A percentile compares a stretch with the other conserved stretches of the same genome.
phyloP scores from a whole-genome alignment of 2,329 filamentous ascomycete species.

The Malbranchea cinnamomea region DNA sequence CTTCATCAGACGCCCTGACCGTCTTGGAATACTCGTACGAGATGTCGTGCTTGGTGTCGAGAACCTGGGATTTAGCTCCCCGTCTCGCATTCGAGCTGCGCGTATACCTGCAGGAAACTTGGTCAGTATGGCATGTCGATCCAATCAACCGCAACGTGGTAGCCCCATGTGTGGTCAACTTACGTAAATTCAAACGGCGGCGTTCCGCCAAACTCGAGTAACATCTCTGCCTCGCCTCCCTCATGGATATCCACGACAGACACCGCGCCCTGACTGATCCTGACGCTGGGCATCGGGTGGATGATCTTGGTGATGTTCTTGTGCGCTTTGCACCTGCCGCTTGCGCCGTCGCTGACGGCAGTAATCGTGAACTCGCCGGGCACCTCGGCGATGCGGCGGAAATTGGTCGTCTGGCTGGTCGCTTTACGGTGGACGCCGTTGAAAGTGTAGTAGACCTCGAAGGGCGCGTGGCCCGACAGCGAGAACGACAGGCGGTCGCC shows the following conservation, averaged over 20 bases:
- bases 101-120: conserved; percentile 46
- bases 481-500: conserved; percentile 89
- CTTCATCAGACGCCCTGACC: conserved; percentile 77
- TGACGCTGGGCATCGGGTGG: conserved; percentile 82
- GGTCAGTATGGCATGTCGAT: conserved; percentile 1
- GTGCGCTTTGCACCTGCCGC: conserved; percentile 62
- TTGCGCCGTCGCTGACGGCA: conserved; percentile 72
- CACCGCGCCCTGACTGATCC: conserved; percentile 70
- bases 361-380: conserved; percentile 82
- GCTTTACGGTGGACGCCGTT: conserved; percentile 65
- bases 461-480: conserved; percentile 77
- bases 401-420: conserved; percentile 55
- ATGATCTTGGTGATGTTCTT: conserved; percentile 70
- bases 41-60: conserved; percentile 82
- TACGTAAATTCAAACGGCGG: conserved; percentile 91
- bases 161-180: conserved; percentile 14
- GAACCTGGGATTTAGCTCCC: conserved; percentile 60
- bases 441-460: conserved; percentile 86
- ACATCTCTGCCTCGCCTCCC: conserved; percentile 80
- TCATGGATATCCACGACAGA: conserved; percentile 88
- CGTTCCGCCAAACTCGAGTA: conserved; percentile 89
- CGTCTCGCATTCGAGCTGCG: conserved; percentile 71
- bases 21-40: conserved; percentile 70
- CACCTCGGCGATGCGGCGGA: conserved; percentile 83
- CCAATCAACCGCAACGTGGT: conserved; percentile 1